Conservation (phyloP, 75 land plant species). For the Adiantum capillusveneris region DNA sequence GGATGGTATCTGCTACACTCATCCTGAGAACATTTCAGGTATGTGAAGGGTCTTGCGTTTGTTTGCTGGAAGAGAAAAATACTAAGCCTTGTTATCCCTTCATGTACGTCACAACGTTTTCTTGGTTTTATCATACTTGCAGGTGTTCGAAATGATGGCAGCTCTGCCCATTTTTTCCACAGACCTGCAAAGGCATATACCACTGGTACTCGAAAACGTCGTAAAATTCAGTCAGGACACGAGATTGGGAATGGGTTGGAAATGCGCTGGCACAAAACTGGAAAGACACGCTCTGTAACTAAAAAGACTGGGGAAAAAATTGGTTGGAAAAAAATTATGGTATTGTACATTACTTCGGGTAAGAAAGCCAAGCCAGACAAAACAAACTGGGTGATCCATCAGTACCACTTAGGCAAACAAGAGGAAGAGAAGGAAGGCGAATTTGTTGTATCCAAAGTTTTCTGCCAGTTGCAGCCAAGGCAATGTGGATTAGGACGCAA, state of each 20-base stretch:
- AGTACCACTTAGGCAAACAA: conserved; percentile 76
- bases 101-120: too few species aligned
- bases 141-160: conserved; percentile 83
- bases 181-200: conserved; percentile 64
- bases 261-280: conserved; percentile 97
- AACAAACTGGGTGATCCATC: conserved; percentile 93
- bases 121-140: not conserved
- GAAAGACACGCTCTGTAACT: conserved; percentile 61
- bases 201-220: conserved; percentile 76
- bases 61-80: too few species aligned
- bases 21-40: conserved; percentile 95
- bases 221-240: conserved; percentile 41
- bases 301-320: conserved; percentile 49
- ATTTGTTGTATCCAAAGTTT: conserved; percentile 74
- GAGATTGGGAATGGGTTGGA: conserved; percentile 10
- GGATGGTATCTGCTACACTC: conserved; percentile 81
- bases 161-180: conserved; percentile 68
- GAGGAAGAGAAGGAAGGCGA: conserved; percentile 90
- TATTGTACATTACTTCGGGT: conserved; percentile 50
- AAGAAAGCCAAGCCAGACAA: conserved; percentile 53
- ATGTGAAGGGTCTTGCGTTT: not conserved
- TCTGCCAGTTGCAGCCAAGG: conserved; percentile 59
- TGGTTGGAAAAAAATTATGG: conserved; percentile 96
- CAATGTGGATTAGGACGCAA: conserved; percentile 1
- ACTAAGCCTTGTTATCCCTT: too few species aligned